Percentiles rank a stretch among this genome's conserved stretches.
Conservation (phyloP, 1,284 basidiomycete species). For the Nidula niveotomentosa region DNA sequence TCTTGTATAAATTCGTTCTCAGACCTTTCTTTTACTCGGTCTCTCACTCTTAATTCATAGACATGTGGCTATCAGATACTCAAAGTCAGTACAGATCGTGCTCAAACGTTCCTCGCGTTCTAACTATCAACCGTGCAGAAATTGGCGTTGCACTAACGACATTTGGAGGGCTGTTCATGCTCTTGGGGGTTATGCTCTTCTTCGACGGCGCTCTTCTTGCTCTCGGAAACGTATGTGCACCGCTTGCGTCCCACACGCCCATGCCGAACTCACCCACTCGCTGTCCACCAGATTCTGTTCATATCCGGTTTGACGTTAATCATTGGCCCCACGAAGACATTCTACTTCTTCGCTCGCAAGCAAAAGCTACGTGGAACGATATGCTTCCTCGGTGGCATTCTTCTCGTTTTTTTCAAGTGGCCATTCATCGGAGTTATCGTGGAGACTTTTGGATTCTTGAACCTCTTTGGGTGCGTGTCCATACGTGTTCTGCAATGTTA, state of each 20-base stretch:
- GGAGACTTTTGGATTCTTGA: conserved; percentile 95
- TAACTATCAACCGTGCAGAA: conserved; percentile 56
- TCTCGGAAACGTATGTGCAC: conserved; percentile 82
- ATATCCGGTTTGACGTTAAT: conserved; percentile 90
- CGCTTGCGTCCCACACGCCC: background rate
- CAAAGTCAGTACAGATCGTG: conserved; percentile 32
- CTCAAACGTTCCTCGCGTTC: conserved; percentile 4
- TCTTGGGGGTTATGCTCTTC: conserved; percentile 94
- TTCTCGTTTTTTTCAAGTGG: conserved; percentile 90
- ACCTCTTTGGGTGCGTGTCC: conserved; percentile 88
- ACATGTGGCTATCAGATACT: conserved; percentile 45
- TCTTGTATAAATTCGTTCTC: too few species aligned
- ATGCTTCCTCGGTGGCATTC: conserved; percentile 89
- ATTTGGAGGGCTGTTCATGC: conserved; percentile 96
- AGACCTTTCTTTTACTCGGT: too few species aligned
- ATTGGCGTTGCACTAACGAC: conserved; percentile 97
- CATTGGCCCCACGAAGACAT: conserved; percentile 95
- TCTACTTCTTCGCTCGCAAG: conserved; percentile 96
- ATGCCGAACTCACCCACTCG: background rate
- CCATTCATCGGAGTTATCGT: conserved; percentile 92
- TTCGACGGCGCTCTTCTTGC: conserved; percentile 98
- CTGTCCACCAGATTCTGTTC: conserved; percentile 76
- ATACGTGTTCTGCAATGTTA: background rate
- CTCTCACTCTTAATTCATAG: conserved; percentile 4
- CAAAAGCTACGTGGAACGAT: conserved; percentile 95